Percentiles rank a stretch among this genome's conserved stretches.
Evolutionary conservation across 495 filamentous ascomycete genomes (phyloP).

Genomic region (Extremus antarcticus): DNA sequence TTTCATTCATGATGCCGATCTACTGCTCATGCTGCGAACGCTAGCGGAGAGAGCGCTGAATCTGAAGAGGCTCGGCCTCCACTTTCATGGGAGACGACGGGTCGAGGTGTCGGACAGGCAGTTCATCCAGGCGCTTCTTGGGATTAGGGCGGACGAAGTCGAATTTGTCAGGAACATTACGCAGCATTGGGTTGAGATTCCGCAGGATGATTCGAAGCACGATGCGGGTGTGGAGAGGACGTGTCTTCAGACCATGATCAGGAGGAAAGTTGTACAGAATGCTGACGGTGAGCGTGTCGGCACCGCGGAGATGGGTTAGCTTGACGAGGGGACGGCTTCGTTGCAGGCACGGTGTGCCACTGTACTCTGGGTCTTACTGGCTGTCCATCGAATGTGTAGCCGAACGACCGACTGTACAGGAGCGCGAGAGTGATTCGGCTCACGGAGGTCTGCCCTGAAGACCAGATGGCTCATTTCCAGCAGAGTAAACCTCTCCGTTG

Average conservation of each 20-base stretch:
- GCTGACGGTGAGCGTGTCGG: not conserved
- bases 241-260: not conserved
- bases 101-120: constrained; percentile 16
- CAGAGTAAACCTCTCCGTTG: too few relatives aligned
- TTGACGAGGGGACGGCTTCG: not conserved
- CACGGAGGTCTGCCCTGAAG: too few relatives aligned
- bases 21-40: constrained; percentile 23
- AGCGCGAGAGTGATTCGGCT: too few relatives aligned
- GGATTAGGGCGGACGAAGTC: constrained; percentile 25
- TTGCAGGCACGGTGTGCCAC: not conserved
- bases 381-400: too few relatives aligned
- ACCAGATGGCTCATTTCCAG: too few relatives aligned
- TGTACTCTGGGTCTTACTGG: too few relatives aligned
- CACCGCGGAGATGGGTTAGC: not conserved
- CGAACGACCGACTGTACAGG: too few relatives aligned
- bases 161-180: not conserved
- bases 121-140: constrained; percentile 22
- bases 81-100: constrained; percentile 18
- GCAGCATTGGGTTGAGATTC: not conserved
- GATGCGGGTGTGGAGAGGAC: not conserved
- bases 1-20: constrained; percentile 26
- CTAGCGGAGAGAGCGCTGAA: constrained; percentile 14
- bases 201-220: not conserved
- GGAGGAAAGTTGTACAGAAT: not conserved
- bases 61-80: constrained; percentile 20